These are phyloP conservation scores for Coemansia sp. DNA, from an alignment of 192 early-diverging fungal genomes.

Conservation along the genomic window DNA sequence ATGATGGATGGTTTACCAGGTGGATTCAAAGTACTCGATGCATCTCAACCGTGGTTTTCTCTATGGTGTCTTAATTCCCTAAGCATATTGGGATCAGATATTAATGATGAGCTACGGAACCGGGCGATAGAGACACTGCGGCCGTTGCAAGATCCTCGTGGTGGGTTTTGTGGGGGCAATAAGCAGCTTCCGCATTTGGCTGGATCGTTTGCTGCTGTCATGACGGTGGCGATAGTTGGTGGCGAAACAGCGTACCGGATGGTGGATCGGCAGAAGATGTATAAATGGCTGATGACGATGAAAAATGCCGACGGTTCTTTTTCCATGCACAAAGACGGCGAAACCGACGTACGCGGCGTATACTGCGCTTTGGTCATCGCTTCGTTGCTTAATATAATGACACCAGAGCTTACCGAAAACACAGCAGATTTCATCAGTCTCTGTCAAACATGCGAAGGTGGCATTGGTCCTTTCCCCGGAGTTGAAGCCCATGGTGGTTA, in stretches of 20 bases:
- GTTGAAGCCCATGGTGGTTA: constrained; percentile 96
- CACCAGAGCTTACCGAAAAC: constrained; percentile 68
- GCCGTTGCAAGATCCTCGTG: constrained; percentile 65
- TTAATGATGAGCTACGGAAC: constrained; percentile 53
- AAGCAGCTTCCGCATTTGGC: constrained; percentile 86
- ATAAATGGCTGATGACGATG: constrained; percentile 74
- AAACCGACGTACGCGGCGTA: constrained; percentile 84
- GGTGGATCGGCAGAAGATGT: constrained; percentile 56
- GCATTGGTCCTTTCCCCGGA: constrained; percentile 77
- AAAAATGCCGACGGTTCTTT: constrained; percentile 91
- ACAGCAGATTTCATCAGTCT: constrained; percentile 68
- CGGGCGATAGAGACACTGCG: constrained; percentile 58
- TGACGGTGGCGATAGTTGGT: constrained; percentile 78
- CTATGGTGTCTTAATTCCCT: constrained; percentile 90
- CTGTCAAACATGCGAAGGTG: constrained; percentile 95
- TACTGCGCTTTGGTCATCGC: constrained; percentile 87
- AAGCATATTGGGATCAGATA: constrained; percentile 65
- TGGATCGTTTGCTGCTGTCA: constrained; percentile 85
- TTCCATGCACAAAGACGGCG: constrained; percentile 86
- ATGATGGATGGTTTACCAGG: constrained; percentile 57
- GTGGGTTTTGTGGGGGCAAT: constrained; percentile 83
- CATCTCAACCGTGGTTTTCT: constrained; percentile 86
- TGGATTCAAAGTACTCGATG: constrained; percentile 70
- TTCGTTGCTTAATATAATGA: constrained; percentile 79
- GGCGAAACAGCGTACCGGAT: constrained; percentile 63